phyloP scores from a whole-genome alignment of 2,329 filamentous ascomycete species.

The Catunica adiposa region DNA sequence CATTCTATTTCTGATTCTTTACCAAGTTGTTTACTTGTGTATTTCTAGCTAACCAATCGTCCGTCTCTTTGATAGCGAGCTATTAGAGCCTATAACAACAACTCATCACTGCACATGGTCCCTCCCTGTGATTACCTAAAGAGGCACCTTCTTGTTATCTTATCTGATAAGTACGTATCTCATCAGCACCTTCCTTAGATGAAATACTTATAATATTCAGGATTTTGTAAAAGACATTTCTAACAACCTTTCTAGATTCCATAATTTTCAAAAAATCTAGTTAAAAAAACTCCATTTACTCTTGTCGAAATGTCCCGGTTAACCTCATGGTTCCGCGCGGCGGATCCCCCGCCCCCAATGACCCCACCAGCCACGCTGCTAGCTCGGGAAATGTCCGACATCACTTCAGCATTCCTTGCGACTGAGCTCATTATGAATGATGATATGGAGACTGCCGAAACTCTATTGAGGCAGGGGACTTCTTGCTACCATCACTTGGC shows the following conservation, averaged over 20 bases:
- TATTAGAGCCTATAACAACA: too few species aligned
- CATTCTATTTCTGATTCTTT: too few species aligned
- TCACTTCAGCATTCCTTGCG: slow-evolving; percentile 45
- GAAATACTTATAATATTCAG: too few species aligned
- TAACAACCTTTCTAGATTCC: too few species aligned
- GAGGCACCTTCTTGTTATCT: background rate
- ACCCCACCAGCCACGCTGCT: slow-evolving; percentile 18
- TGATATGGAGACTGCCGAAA: slow-evolving; percentile 72
- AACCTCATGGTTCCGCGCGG: slow-evolving; percentile 33
- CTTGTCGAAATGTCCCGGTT: slow-evolving; percentile 29
- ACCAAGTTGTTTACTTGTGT: too few species aligned
- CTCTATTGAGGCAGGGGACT: slow-evolving; percentile 46
- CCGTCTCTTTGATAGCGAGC: too few species aligned
- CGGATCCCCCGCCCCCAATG: slow-evolving; percentile 15
- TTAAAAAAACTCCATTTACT: background rate
- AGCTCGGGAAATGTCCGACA: slow-evolving; percentile 34
- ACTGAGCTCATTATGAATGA: slow-evolving; percentile 69
- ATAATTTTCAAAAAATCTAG: too few species aligned
- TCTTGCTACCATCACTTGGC: slow-evolving; percentile 86
- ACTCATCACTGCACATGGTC: too few species aligned
- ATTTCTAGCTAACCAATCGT: too few species aligned
- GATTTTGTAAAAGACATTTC: too few species aligned
- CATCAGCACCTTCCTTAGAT: too few species aligned
- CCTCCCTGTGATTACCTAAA: slow-evolving; percentile 10
- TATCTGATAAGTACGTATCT: background rate